A percentile compares a stretch with the other conserved stretches of the same genome.
phyloP scores from a whole-genome alignment of 345 rosid genomes.

The Camelina neglecta region DNA sequence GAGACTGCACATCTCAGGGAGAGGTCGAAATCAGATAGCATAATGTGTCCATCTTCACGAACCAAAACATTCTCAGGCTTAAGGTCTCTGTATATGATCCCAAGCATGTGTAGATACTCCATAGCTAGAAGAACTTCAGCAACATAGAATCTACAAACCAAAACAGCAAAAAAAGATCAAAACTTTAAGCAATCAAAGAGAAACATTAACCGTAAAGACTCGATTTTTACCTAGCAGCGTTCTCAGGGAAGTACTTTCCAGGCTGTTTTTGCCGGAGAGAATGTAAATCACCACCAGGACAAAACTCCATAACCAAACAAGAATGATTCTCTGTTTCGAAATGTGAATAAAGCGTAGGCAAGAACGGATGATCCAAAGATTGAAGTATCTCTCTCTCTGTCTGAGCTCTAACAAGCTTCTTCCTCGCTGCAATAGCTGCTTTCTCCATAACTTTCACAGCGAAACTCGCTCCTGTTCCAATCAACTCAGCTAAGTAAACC shows the following conservation, averaged over 20 bases:
- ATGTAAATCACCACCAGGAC: slow-evolving; percentile 96
- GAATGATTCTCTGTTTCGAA: slow-evolving; percentile 83
- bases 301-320: slow-evolving; percentile 95
- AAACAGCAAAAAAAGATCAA: slow-evolving; percentile 1
- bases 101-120: slow-evolving; percentile 93
- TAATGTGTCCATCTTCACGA: slow-evolving; percentile 81
- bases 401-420: slow-evolving; percentile 91
- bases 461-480: slow-evolving; percentile 66
- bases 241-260: slow-evolving; percentile 84
- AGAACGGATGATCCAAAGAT: slow-evolving; percentile 88
- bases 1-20: slow-evolving; percentile 69
- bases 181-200: background rate
- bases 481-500: slow-evolving; percentile 82
- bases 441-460: slow-evolving; percentile 92
- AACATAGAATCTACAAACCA: slow-evolving; percentile 66
- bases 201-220: background rate
- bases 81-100: slow-evolving; percentile 82
- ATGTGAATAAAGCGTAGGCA: slow-evolving; percentile 83
- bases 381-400: slow-evolving; percentile 89
- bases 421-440: slow-evolving; percentile 66
- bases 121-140: slow-evolving; percentile 87
- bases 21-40: slow-evolving; percentile 88
- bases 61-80: slow-evolving; percentile 87
- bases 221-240: slow-evolving; percentile 72
- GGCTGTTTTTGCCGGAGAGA: slow-evolving; percentile 83